phyloP scores from a whole-genome alignment of 139 green algal genomes.

The Tetradesmus obliquus region DNA sequence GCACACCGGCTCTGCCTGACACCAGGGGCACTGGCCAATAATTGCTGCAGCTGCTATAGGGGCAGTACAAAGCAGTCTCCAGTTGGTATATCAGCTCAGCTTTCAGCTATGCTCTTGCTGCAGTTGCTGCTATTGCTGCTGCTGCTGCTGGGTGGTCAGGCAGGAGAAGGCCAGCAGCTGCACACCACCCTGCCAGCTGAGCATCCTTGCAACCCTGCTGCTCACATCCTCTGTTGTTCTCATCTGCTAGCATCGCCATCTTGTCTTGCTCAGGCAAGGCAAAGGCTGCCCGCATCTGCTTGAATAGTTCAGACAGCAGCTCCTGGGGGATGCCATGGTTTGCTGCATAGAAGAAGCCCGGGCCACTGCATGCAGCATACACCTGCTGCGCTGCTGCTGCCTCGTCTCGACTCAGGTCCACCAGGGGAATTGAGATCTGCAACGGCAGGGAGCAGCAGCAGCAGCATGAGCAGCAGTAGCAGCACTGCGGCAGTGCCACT shows the following conservation, averaged over 20 bases:
- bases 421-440: conserved; percentile 24
- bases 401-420: conserved; percentile 29
- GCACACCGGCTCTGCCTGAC: neutral
- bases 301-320: conserved; percentile 68
- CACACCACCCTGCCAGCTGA: neutral
- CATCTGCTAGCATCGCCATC: conserved; percentile 70
- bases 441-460: neutral
- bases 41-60: neutral
- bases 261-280: conserved; percentile 77
- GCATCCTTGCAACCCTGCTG: neutral
- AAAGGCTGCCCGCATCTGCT: conserved; percentile 79
- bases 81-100: too few species aligned
- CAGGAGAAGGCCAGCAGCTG: neutral
- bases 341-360: conserved; percentile 51
- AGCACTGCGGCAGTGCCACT: neutral
- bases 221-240: conserved; percentile 62
- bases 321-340: conserved; percentile 76
- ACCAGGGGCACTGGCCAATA: too few species aligned
- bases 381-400: neutral
- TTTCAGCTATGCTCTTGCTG: neutral
- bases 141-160: neutral
- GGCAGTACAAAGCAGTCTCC: too few species aligned
- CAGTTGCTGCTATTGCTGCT: neutral
- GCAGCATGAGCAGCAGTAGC: neutral
- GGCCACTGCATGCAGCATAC: conserved; percentile 34